Percentiles rank a stretch among this genome's conserved stretches.
These are phyloP conservation scores for Neoascochyta sp. DNA, from an alignment of 2,329 filamentous ascomycete species.

Conservation along the genomic window DNA sequence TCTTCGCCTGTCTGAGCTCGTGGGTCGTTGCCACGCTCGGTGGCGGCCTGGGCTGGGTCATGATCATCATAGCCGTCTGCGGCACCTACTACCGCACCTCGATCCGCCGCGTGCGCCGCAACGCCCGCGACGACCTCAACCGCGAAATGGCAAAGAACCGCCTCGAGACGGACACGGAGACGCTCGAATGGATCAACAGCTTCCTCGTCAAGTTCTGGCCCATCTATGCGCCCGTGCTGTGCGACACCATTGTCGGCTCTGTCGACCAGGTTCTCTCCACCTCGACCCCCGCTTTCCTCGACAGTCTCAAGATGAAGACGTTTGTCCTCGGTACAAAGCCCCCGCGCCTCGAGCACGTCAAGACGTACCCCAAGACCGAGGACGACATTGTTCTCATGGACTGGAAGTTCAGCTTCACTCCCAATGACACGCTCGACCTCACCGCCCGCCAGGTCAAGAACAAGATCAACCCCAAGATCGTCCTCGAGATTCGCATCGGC, in stretches of 20 bases:
- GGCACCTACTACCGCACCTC: constrained; percentile 97
- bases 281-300: constrained; percentile 84
- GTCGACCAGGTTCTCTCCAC: constrained; percentile 95
- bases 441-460: constrained; percentile 85
- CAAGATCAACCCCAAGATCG: constrained; percentile 95
- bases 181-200: constrained; percentile 98
- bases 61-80: constrained; percentile 87
- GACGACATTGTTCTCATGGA: constrained; percentile 98
- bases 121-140: constrained; percentile 90
- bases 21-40: constrained; percentile 89
- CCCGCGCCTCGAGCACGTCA: constrained; percentile 93
- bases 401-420: constrained; percentile 99
- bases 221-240: constrained; percentile 92
- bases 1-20: constrained; percentile 85
- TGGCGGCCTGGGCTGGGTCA: constrained; percentile 87
- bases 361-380: constrained; percentile 93
- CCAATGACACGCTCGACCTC: constrained; percentile 89
- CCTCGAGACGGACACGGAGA: constrained; percentile 86
- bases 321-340: constrained; percentile 95
- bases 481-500: constrained; percentile 89
- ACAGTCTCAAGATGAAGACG: constrained; percentile 87
- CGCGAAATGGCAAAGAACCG: constrained; percentile 83
- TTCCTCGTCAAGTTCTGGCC: constrained; percentile 99
- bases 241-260: constrained; percentile 84
- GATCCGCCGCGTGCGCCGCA: constrained; percentile 84